Evolutionary conservation across 768 basidiomycete genomes (phyloP), one percentile per base, ranked within the genome.

Genomic region (Saitozyma podzolica): DNA sequence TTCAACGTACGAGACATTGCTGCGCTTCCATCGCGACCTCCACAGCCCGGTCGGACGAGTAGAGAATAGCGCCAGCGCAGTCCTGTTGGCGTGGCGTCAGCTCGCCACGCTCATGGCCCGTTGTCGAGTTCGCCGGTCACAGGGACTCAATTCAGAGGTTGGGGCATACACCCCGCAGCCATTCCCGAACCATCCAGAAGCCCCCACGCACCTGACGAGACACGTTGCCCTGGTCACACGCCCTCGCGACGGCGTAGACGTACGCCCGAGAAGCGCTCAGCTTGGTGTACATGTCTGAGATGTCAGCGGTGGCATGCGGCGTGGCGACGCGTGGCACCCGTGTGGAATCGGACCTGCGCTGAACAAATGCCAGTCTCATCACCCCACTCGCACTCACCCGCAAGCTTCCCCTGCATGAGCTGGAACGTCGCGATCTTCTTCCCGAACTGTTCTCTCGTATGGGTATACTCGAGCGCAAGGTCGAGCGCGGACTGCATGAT

Each of bases 401-500:
- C 77, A 49, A 78, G 64, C 81, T 72, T 75, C 86, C 92, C 93
- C 85, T 96, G 94, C 90, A 97, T 96, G 60, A 96, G 76, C 79
- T 96, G 93, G 83, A 96, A 95, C 41, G 89, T 89, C 19, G 90
- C 94, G 49, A 97, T 84, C 9, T 88, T 87, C 71, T 86, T 86
- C 43, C 88, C 91, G 69, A 97, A 97, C 75, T 97, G 94, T 79
- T 91, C 86, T 65, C 94, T 85, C 59, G 93, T 88, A 74, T 97
- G 94, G n/a, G 92, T 85, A 76, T 96, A 96, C 72, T 78, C 74
- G 5, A 80, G 50, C 0, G 78, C 88, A 65, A 88, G 83, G 77
- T 96, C 92, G 72, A 95, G 92, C 6, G 94, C 91, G 8, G 91
- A 88, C 79, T 94, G 92, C 91, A 92, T 92, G 60, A 95, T 83